These are phyloP conservation scores for Mimosa pudica DNA, from an alignment of 306 rosid genomes.

Conservation along the genomic window DNA sequence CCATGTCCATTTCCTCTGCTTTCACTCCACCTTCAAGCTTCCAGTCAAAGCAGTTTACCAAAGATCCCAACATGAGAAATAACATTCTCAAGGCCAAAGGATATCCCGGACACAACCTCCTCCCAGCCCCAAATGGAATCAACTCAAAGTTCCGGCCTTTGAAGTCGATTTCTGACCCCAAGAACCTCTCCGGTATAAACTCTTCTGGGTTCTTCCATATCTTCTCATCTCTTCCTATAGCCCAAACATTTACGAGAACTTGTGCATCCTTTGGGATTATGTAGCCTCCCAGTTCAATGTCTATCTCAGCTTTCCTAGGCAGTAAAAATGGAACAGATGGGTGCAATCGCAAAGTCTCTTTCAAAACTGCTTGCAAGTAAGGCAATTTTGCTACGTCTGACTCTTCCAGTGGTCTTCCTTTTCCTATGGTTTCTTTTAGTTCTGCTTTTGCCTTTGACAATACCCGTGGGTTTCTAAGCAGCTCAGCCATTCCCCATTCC, in stretches of 20 bases:
- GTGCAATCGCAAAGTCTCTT: slow-evolving; percentile 3
- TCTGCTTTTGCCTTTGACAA: slow-evolving; percentile 45
- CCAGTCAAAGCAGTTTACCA: slow-evolving; percentile 52
- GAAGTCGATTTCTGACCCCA: slow-evolving; percentile 33
- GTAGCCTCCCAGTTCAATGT: slow-evolving; percentile 37
- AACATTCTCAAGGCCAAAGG: slow-evolving; percentile 42
- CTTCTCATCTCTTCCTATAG: slow-evolving; percentile 18
- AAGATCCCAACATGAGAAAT: slow-evolving; percentile 41
- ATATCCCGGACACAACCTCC: slow-evolving; percentile 40
- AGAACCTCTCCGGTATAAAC: slow-evolving; percentile 41
- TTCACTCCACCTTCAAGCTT: slow-evolving; percentile 40
- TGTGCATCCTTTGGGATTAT: slow-evolving; percentile 46
- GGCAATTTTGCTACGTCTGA: slow-evolving; percentile 43
- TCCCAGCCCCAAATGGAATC: slow-evolving; percentile 42
- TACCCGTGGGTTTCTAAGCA: slow-evolving; percentile 39
- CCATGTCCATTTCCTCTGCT: slow-evolving; percentile 43
- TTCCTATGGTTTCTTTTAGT: slow-evolving; percentile 38
- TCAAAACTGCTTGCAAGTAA: slow-evolving; percentile 44
- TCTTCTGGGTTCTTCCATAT: slow-evolving; percentile 38
- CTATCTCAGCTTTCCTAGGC: slow-evolving; percentile 42
- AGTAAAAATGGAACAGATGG: slow-evolving; percentile 36
- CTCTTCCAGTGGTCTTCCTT: slow-evolving; percentile 47
- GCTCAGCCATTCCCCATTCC: slow-evolving; percentile 56
- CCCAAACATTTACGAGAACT: slow-evolving; percentile 49
- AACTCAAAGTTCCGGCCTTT: slow-evolving; percentile 45